Evolutionary conservation across 768 basidiomycete species (phyloP), one percentile per base, ranked within the genome.

Genomic region (Macrolepiota albuminosa): DNA sequence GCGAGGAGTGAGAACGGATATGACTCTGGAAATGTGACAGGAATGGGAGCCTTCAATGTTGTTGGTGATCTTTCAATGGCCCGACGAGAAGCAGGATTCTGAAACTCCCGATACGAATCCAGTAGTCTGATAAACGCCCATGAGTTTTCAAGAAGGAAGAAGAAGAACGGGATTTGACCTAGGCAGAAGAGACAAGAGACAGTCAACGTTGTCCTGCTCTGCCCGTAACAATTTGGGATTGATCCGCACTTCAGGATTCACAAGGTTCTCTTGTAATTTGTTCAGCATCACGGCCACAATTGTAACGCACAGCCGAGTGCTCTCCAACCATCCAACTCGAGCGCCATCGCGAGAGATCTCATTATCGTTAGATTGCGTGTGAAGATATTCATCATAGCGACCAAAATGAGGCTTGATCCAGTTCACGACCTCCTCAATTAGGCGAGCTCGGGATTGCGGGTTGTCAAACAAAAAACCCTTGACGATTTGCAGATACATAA

Each of bases 321-420:
- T 87, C 72, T 98, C 95, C 62, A 98, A 68, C 95, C 95, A 98
- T 55, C 78, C 81, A 29, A 96, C 81, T 9, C 91, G 83, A n/a
- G 89, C 87, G 9, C 81, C 76, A 69, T 97, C 93, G 48, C 84
- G 80, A 21, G 76, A 79, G 40, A 68, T 72, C 61, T 94, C 90
- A 2, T 83, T 75, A 63, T 95, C 94, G 57, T 79, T 84, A 2
- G 83, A 73, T 57, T 81, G 79, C 13, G 81, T 81, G 63, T 86
- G 82, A 21, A 78, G 69, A 64, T 85, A 89, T 72, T 95, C 95
- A 63, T 98, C 94, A 68, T 89, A 98, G 33, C 84, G 84, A 29
- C 95, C 95, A 67, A 98, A 92, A 71, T 95, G 88, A 2, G 95
- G 93, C 69, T 95, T 96, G 64, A 98, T 88, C 95, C 95, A 98